phyloP scores from a whole-genome alignment of 495 filamentous ascomycete species.

The Neurospora sp. region DNA sequence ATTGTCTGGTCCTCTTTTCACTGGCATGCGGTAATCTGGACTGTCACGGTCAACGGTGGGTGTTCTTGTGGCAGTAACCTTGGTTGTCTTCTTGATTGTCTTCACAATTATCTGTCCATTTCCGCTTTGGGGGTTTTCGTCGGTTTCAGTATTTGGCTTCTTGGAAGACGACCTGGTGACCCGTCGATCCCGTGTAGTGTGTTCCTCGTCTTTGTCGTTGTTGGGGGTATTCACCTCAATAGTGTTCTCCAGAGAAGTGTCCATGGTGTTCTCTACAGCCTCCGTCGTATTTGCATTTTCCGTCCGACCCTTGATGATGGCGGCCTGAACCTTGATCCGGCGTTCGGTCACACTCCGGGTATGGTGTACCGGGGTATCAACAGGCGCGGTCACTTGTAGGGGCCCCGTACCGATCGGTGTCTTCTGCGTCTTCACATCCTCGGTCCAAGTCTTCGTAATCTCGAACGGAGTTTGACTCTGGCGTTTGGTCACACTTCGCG shows the following conservation, averaged over 20 bases:
- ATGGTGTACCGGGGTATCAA: not conserved
- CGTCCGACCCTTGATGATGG: not conserved
- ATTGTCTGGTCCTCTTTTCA: conserved; percentile 29
- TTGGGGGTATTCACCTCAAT: not conserved
- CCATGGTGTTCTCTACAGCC: not conserved
- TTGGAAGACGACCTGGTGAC: not conserved
- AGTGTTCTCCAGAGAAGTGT: not conserved
- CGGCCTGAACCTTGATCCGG: not conserved
- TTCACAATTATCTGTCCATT: not conserved
- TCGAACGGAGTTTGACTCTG: not conserved
- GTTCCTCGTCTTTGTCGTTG: not conserved
- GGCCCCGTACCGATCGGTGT: not conserved
- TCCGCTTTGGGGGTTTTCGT: not conserved
- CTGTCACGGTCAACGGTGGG: conserved; percentile 1
- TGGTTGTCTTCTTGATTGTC: not conserved
- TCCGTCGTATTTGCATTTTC: not conserved
- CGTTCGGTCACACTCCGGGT: not conserved
- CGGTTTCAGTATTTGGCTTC: not conserved
- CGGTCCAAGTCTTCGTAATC: not conserved
- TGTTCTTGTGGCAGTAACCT: not conserved
- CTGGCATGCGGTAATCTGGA: conserved; percentile 14
- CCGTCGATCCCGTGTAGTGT: not conserved
- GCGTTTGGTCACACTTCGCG: not conserved
- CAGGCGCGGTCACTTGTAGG: not conserved
- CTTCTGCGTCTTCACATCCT: not conserved